A percentile compares a stretch with the other conserved stretches of the same genome.
phyloP scores from a whole-genome alignment of 2,329 filamentous ascomycete genomes.

The Cyphellophora attinorum region DNA sequence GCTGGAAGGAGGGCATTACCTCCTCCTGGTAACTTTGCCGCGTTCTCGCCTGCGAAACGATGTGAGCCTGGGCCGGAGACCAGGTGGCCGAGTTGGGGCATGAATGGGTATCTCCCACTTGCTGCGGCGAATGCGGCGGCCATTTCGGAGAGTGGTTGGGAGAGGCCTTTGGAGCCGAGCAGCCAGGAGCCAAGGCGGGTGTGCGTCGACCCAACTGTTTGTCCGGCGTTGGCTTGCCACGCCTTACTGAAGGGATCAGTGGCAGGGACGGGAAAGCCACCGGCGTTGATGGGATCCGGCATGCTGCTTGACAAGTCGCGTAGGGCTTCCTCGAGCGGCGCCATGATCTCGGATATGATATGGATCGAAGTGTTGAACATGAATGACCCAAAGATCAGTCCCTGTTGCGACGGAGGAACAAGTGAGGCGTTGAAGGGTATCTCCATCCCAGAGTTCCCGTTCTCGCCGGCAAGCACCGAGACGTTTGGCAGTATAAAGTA shows the following conservation, averaged over 20 bases:
- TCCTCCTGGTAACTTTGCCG: slow-evolving; percentile 18
- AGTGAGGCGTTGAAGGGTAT: not conserved
- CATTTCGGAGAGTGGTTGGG: not conserved
- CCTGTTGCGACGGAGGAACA: slow-evolving; percentile 4
- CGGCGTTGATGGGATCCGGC: slow-evolving; percentile 18
- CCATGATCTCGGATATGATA: slow-evolving; percentile 8
- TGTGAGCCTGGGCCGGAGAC: slow-evolving; percentile 19
- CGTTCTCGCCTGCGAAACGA: slow-evolving; percentile 21
- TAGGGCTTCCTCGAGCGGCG: slow-evolving; percentile 14
- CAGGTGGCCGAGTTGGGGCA: slow-evolving; percentile 7
- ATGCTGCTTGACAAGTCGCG: slow-evolving; percentile 8
- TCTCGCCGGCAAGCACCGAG: slow-evolving; percentile 1
- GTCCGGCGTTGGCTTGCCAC: slow-evolving; percentile 2
- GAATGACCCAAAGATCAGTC: slow-evolving; percentile 10
- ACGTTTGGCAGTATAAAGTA: slow-evolving; percentile 9
- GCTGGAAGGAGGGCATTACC: slow-evolving; percentile 20
- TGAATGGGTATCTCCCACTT: slow-evolving; percentile 1
- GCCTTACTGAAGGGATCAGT: slow-evolving; percentile 18
- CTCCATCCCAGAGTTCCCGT: slow-evolving; percentile 4
- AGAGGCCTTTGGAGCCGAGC: slow-evolving; percentile 8
- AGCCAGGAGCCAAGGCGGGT: slow-evolving; percentile 12
- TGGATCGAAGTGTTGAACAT: slow-evolving; percentile 11
- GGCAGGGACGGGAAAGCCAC: slow-evolving; percentile 21
- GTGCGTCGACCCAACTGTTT: slow-evolving; percentile 6
- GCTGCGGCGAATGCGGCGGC: not conserved